Percentiles rank a stretch among this genome's conserved stretches.
These are phyloP conservation scores for Neofusicoccum sp. DNA, from an alignment of 2,329 filamentous ascomycete genomes.

Conservation along the genomic window DNA sequence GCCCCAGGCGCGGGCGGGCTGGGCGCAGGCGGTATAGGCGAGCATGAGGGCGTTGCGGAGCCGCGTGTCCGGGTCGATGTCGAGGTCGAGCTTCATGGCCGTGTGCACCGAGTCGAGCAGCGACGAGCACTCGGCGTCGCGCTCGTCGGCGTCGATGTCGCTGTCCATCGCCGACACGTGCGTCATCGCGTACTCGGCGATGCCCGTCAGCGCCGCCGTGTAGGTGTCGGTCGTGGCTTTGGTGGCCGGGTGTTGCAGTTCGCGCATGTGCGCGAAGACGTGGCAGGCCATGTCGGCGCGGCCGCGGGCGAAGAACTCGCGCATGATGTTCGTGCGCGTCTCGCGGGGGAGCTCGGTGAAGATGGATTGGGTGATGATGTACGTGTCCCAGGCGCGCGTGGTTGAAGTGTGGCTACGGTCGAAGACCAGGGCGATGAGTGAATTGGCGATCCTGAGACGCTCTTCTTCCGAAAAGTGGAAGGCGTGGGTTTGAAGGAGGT, in stretches of 20 bases:
- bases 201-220: constrained; percentile 71
- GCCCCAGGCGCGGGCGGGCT: constrained; percentile 65
- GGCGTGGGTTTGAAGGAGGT: constrained; percentile 74
- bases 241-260: constrained; percentile 61
- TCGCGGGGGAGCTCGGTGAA: constrained; percentile 64
- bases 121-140: constrained; percentile 26
- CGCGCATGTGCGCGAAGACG: constrained; percentile 93
- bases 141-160: constrained; percentile 44
- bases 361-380: constrained; percentile 56
- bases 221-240: constrained; percentile 75
- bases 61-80: constrained; percentile 70
- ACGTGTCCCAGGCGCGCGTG: constrained; percentile 60
- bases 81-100: constrained; percentile 89
- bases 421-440: constrained; percentile 66
- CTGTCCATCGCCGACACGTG: constrained; percentile 18
- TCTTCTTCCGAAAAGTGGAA: constrained; percentile 69
- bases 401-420: constrained; percentile 63
- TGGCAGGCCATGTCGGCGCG: constrained; percentile 81
- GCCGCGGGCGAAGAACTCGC: constrained; percentile 72
- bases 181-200: constrained; percentile 53
- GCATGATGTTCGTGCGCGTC: constrained; percentile 72
- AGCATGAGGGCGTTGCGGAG: constrained; percentile 85
- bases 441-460: constrained; percentile 63
- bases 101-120: constrained; percentile 75
- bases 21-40: constrained; percentile 70